A percentile compares a stretch with the other conserved stretches of the same genome.
Evolutionary conservation across 148 eudicot genomes (phyloP).

Genomic region (Diospyros kaki): DNA sequence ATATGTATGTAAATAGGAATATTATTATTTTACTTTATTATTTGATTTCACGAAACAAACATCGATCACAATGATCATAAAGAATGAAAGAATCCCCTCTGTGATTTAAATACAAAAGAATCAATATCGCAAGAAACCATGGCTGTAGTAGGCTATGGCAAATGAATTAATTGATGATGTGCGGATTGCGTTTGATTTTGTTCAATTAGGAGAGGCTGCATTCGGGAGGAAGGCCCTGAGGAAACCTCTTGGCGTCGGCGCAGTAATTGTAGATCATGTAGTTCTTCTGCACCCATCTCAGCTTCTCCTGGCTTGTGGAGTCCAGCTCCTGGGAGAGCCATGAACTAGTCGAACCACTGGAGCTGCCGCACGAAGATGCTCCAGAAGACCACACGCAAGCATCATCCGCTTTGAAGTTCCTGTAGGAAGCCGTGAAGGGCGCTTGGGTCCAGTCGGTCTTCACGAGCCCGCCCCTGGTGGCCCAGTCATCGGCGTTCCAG

Average conservation of each 20-base stretch:
- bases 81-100: too few relatives aligned
- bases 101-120: too few relatives aligned
- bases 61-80: too few relatives aligned
- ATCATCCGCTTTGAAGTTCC: neutral
- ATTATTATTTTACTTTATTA: too few relatives aligned
- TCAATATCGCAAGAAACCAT: too few relatives aligned
- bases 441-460: neutral
- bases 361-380: neutral
- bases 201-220: neutral
- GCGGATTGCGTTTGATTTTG: too few relatives aligned
- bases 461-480: neutral
- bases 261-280: neutral
- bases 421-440: neutral
- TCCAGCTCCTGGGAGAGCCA: neutral
- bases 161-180: too few relatives aligned
- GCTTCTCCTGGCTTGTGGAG: neutral
- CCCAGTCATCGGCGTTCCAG: neutral
- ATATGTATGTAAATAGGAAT: too few relatives aligned
- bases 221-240: neutral
- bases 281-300: too few relatives aligned
- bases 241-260: neutral
- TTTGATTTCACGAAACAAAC: too few relatives aligned
- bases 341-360: neutral
- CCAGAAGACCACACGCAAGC: neutral
- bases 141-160: too few relatives aligned